phyloP scores from a whole-genome alignment of 352 stramenopile species.

The Globisporangium radiosum region DNA sequence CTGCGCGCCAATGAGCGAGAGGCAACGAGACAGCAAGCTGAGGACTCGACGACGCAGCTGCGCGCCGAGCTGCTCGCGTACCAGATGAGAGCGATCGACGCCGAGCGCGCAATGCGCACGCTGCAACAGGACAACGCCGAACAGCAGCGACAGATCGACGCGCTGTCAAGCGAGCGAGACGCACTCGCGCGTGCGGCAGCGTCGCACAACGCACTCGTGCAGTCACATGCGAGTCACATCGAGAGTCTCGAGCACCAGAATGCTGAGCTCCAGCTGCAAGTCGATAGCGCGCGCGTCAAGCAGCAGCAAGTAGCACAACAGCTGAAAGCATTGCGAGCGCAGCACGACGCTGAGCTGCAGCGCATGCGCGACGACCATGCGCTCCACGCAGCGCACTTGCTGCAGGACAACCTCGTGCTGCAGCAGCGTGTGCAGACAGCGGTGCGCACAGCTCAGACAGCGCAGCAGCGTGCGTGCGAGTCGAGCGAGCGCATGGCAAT shows the following conservation, averaged over 20 bases:
- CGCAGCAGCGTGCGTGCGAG: constrained; percentile 7
- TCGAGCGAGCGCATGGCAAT: constrained; percentile 10
- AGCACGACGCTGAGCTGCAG: neutral
- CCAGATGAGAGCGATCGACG: neutral
- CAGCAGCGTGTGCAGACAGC: constrained; percentile 16
- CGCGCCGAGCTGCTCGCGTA: constrained; percentile 9
- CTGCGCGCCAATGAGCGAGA: constrained; percentile 16
- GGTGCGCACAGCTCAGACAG: neutral
- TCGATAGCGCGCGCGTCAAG: constrained; percentile 18
- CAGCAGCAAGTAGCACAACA: constrained; percentile 21
- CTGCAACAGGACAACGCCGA: constrained; percentile 3
- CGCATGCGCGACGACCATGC: constrained; percentile 18
- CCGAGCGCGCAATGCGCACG: constrained; percentile 2
- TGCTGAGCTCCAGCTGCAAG: constrained; percentile 15
- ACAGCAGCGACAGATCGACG: neutral
- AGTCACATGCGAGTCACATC: neutral
- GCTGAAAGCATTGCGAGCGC: constrained; percentile 10
- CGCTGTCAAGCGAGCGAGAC: neutral
- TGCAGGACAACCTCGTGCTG: constrained; percentile 23
- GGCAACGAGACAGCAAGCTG: neutral
- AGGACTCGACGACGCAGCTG: constrained; percentile 1
- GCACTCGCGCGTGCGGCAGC: neutral
- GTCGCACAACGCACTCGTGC: constrained; percentile 1
- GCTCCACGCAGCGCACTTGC: constrained; percentile 21
- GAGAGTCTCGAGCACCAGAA: constrained; percentile 11